These are phyloP conservation scores for Phaeosphaeria sp. DNA, from an alignment of 2,329 filamentous ascomycete species.

Conservation along the genomic window DNA sequence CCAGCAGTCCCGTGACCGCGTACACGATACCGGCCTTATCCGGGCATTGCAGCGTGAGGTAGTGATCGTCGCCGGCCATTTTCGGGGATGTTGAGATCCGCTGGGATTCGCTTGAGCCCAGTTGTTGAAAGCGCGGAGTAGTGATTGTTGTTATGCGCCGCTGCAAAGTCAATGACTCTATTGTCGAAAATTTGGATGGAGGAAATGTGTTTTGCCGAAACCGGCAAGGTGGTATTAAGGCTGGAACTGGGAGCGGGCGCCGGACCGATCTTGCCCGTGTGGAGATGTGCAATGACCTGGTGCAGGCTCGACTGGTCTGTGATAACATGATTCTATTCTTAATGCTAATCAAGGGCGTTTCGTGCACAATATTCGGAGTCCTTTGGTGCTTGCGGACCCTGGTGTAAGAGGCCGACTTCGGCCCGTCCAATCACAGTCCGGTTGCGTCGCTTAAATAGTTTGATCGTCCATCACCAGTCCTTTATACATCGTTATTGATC, in stretches of 20 bases:
- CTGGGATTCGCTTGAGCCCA: conserved; percentile 28
- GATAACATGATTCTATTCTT: not conserved
- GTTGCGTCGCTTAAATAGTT: conserved; percentile 12
- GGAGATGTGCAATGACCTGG: conserved; percentile 22
- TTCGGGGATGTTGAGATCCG: conserved; percentile 34
- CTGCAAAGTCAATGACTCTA: conserved; percentile 27
- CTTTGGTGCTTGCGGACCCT: conserved; percentile 11
- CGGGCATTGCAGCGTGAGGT: conserved; percentile 80
- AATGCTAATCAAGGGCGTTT: not conserved
- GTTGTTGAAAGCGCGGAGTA: conserved; percentile 22
- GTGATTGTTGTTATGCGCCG: conserved; percentile 25
- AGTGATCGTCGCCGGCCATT: conserved; percentile 43
- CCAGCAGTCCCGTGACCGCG: conserved; percentile 80
- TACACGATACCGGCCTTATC: conserved; percentile 87
- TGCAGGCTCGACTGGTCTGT: conserved; percentile 16
- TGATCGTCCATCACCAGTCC: conserved; percentile 3
- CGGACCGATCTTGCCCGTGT: conserved; percentile 27
- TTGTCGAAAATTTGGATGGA: conserved; percentile 39
- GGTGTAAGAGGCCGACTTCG: conserved; percentile 25
- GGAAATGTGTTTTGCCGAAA: conserved; percentile 38
- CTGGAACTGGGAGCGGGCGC: conserved; percentile 19
- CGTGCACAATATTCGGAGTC: conserved; percentile 13
- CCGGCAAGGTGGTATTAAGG: conserved; percentile 32
- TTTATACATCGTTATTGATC: conserved; percentile 14
- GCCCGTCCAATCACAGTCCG: conserved; percentile 20